Evolutionary conservation across 139 green algal genomes (phyloP).

Genomic region (Chlorella sorokiniana): DNA sequence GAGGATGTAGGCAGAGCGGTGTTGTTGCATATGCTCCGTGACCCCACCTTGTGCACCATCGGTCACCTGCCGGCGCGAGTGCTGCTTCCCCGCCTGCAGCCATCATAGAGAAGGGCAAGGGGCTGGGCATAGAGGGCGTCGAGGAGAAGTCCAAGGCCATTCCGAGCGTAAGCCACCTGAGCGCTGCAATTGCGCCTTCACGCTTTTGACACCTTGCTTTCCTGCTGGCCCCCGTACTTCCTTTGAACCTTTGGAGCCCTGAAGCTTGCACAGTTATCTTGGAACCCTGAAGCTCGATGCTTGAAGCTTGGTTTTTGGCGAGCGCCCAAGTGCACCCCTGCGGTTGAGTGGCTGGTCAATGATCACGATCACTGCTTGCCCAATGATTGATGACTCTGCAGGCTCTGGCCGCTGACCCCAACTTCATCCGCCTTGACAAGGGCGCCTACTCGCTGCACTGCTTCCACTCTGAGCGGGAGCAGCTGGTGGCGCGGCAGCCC

Average conservation of each 20-base stretch:
- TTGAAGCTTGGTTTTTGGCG: too few relatives aligned
- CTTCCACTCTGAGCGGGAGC: slow-evolving; percentile 30
- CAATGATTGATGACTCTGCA: too few relatives aligned
- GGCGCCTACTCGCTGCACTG: slow-evolving; percentile 42
- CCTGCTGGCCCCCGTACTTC: neutral
- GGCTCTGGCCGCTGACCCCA: slow-evolving; percentile 28
- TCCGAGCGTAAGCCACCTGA: neutral
- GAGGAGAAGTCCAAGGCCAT: slow-evolving; percentile 32
- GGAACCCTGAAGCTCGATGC: too few relatives aligned
- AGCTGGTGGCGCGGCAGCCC: slow-evolving; percentile 10
- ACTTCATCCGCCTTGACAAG: slow-evolving; percentile 34
- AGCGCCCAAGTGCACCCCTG: too few relatives aligned
- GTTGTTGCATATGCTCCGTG: neutral
- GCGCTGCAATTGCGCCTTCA: too few relatives aligned
- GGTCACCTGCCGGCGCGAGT: neutral
- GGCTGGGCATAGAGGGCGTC: slow-evolving; percentile 8
- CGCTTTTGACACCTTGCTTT: too few relatives aligned
- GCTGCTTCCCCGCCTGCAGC: neutral
- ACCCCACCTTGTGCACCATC: too few relatives aligned
- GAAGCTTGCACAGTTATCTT: too few relatives aligned
- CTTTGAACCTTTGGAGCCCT: too few relatives aligned
- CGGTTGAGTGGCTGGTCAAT: too few relatives aligned
- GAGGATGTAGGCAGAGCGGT: neutral
- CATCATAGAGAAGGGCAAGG: slow-evolving; percentile 32
- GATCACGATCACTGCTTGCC: too few relatives aligned